Base-by-base conservation (phyloP, 306 rosid species). In the Trifolium dubium region DNA sequence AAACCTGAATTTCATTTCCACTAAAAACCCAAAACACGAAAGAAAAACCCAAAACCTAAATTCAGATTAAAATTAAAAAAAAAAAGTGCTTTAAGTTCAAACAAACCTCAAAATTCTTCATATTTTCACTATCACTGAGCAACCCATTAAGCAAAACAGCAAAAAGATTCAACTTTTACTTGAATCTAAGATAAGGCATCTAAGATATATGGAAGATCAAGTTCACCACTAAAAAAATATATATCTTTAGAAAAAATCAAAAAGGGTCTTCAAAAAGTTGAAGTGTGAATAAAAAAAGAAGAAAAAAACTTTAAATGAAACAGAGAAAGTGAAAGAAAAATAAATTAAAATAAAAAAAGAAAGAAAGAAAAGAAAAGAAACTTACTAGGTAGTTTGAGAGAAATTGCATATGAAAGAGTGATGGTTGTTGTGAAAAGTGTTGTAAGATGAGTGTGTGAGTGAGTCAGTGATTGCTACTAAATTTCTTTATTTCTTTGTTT, bases 111-210 rank as follows among this genome's bases (percentile, higher is more conserved):
- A 8, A 4, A 12, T 9, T 69, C 41, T 53, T 76, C 79, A 72
- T 49, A 73, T 74, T 73, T 30, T 14, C 62, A 43, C 53, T 31
- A 15, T 15, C 39, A 56, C 39, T 14, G 62, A 80, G 23, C 12
- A 65, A 51, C 80, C 51, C 73, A 64, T n/a, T 47, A 76, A 75
- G 77, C 74, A 76, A 61, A 69, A 69, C 9, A 80, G 58, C 44
- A 69, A 54, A 32, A 80, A 73, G 43, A 14, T 32, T 60, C 43
- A 71, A 56, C 15, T 19, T 40, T 47, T 43, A 58, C 49, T 56
- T 1, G 55, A 74, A 77, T 64, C 76, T n/a, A 59, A 69, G 73
- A 5, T 18, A 68, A 18, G 59, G 41, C 4, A 71, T 32, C 49
- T 14, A 40, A 55, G 47, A 23, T 15, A 69, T 3, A 44, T 2